Evolutionary conservation across 306 rosid genomes (phyloP), one percentile per base, ranked within the genome.

Genomic region (Acacia confusa): DNA sequence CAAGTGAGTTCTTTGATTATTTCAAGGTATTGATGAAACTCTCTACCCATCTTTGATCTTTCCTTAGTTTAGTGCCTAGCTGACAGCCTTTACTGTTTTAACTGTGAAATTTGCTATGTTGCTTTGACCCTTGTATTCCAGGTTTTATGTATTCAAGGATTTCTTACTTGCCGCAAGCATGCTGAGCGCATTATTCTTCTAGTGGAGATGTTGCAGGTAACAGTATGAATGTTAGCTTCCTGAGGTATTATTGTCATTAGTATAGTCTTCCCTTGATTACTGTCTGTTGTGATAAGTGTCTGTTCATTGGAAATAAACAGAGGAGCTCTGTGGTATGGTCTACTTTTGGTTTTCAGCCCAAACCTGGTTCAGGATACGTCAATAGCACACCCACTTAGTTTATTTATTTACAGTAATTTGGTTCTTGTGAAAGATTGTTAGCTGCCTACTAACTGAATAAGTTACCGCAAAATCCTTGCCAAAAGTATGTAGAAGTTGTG

Each of bases 91-190:
- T 81, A 53, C 73, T 77, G 50, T 74, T 79, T 16, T 77, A 38
- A 64, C 67, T 63, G 75, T 79, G 81, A 74, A 81, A 66, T 60
- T 79, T 81, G 70, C 36, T 66, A 53, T 17, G 55, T 80, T 75
- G 64, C 32, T 77, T 80, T 82, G 79, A 79, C 67, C 47, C 70
- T 55, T 66, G 63, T 75, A 52, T 78, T 88, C 70, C 85, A 96
- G 99, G 99, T 96, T 84, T 89, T 96, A 78, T 96, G 99, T 97
- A 96, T 96, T 84, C 99, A 96, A 92, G 99, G 99, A 72, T 96
- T 96, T 92, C 99, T 96, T 84, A 96, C 99, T 75, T 96, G 99
- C 84, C 99, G 98, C 81, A 96, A 96, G 88, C 99, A 96, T 86
- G 99, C 99, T 17, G 99, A 96, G 75, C 97, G 99, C 66, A 85